Evolutionary conservation across 768 basidiomycete species (phyloP), one percentile per base, ranked within the genome.

Genomic region (Trichaptum fuscoviolaceum): DNA sequence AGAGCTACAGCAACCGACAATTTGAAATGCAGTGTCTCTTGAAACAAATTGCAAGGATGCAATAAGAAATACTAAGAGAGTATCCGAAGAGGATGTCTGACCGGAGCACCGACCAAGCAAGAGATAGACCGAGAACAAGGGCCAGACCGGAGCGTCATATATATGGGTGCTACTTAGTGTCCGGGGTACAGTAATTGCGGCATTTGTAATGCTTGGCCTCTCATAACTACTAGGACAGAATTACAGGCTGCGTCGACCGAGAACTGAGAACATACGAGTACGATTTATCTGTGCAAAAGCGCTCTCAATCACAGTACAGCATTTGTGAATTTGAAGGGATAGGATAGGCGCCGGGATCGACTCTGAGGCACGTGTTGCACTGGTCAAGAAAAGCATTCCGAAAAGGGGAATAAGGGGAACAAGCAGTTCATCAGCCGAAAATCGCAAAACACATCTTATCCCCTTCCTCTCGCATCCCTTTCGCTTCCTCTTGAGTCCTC

Each of bases 381-480:
- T 52, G 42, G 42, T 52, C 15, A 52, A 15, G 12, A 52, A 8
- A 52, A 52, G 15, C 42, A 6, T 52, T 52, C 42, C 42, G 42
- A 52, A 52, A 52, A 52, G 12, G 30, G 30, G 30, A 30, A 30
- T 30, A 30, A 30, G 30, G 30, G 42, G 42, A 52, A 52, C 42
- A 52, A 52, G 42, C 42, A 52, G 42, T 52, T 52, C 42, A 30
- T 52, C 42, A 52, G 42, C 42, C 42, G 42, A 52, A 52, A 52
- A 52, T 52, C 42, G 42, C 42, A 52, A 52, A 52, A 52, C 15
- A 12, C 42, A 52, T 52, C 42, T 52, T 52, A 52, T 52, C 42
- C 42, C 42, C 42, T 52, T 52, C 42, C 42, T 52, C 42, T 52
- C 42, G 42, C 42, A 52, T 52, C 42, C 42, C 42, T 20, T 52